phyloP scores from a whole-genome alignment of 345 rosid species.

The Citrus reticulata region DNA sequence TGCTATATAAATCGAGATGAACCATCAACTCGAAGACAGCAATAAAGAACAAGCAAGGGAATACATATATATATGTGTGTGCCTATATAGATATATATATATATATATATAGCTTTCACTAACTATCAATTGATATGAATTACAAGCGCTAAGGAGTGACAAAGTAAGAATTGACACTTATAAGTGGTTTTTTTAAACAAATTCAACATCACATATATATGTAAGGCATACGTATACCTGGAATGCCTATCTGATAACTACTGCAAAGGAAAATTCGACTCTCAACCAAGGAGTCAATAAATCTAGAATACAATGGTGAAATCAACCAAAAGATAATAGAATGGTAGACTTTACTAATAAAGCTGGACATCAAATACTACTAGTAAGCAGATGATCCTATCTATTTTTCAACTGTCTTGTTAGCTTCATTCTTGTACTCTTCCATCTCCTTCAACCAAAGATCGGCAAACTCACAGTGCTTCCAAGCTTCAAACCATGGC shows the following conservation, averaged over 20 bases:
- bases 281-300: neutral
- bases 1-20: neutral
- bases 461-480: slow-evolving; percentile 86
- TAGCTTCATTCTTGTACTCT: slow-evolving; percentile 39
- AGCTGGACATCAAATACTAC: neutral
- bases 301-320: slow-evolving; percentile 1
- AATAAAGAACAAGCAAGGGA: neutral
- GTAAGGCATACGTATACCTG: neutral
- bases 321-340: neutral
- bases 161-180: neutral
- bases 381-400: neutral
- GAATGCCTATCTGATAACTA: neutral
- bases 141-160: neutral
- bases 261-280: neutral
- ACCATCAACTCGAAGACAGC: neutral
- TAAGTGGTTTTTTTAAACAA: neutral
- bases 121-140: neutral
- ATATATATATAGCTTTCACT: neutral
- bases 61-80: neutral
- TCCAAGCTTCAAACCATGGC: slow-evolving; percentile 98
- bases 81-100: too few species aligned
- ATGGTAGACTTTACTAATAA: neutral
- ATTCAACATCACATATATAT: neutral
- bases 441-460: slow-evolving; percentile 80
- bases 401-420: slow-evolving; percentile 22